These are phyloP conservation scores for Arbutus unedo DNA, from an alignment of 148 eudicot genomes.

Conservation along the genomic window DNA sequence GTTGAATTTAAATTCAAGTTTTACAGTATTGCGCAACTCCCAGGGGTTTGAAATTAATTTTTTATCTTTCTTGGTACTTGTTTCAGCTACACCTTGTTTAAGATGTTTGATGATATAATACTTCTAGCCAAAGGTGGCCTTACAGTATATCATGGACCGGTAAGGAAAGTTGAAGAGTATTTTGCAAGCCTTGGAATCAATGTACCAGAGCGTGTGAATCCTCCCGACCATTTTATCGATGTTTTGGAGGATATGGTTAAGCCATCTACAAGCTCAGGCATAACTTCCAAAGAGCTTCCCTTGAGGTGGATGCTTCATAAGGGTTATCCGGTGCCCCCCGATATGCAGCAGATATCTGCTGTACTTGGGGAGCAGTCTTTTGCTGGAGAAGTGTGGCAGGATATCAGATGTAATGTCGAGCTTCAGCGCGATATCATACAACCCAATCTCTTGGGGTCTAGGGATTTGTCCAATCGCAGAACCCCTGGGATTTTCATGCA, in stretches of 20 bases:
- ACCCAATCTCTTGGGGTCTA: constrained; percentile 56
- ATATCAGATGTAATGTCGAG: constrained; percentile 54
- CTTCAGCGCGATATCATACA: constrained; percentile 51
- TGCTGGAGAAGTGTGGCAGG: constrained; percentile 87
- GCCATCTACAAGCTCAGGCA: constrained; percentile 21
- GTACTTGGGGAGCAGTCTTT: constrained; percentile 51
- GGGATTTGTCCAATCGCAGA: constrained; percentile 72
- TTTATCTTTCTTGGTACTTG: constrained; percentile 11
- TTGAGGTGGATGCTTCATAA: constrained; percentile 52
- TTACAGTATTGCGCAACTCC: neutral
- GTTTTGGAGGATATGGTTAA: constrained; percentile 42
- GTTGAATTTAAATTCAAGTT: neutral
- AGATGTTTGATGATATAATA: constrained; percentile 51
- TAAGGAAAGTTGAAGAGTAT: constrained; percentile 42
- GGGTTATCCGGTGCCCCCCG: constrained; percentile 42
- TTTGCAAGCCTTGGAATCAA: constrained; percentile 40
- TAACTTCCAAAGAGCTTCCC: constrained; percentile 34
- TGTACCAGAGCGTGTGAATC: constrained; percentile 50
- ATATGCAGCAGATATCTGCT: constrained; percentile 31
- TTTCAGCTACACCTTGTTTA: constrained; percentile 47
- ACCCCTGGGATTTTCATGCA: constrained; percentile 69
- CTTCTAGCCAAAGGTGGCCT: constrained; percentile 55
- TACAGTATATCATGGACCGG: constrained; percentile 45
- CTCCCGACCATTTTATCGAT: constrained; percentile 48
- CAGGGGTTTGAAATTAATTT: neutral